Conservation (phyloP, 2,329 filamentous ascomycete species). For the Aspergillus udagawae region DNA sequence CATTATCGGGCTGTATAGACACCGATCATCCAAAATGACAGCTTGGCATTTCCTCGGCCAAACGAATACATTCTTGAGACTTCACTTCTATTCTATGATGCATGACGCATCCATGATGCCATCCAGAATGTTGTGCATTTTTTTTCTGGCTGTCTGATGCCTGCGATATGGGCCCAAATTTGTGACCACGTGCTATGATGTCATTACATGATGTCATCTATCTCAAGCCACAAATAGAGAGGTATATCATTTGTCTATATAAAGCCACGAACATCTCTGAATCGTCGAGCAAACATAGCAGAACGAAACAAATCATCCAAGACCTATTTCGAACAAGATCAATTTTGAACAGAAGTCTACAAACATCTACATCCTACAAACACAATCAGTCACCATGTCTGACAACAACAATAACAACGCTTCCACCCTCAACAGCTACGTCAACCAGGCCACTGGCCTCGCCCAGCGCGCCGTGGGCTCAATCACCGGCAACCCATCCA, state of each 20-base stretch:
- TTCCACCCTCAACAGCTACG: conserved; percentile 75
- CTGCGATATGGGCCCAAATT: background rate
- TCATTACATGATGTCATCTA: background rate
- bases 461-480: conserved; percentile 69
- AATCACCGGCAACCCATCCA: conserved; percentile 66
- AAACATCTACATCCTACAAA: conserved; percentile 7
- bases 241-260: background rate
- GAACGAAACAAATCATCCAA: background rate
- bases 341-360: conserved; percentile 1
- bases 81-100: background rate
- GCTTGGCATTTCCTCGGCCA: background rate
- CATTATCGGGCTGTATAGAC: background rate
- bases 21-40: background rate
- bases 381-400: conserved; percentile 21
- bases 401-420: conserved; percentile 33
- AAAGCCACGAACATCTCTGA: background rate
- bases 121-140: background rate
- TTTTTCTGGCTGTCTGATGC: background rate
- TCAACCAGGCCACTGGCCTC: conserved; percentile 68
- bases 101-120: background rate
- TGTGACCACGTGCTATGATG: background rate
- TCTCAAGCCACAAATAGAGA: background rate
- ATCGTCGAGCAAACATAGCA: background rate
- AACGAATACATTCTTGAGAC: background rate
- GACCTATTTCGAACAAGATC: background rate